Evolutionary conservation across 2,329 filamentous ascomycete genomes (phyloP).

Genomic region (Apiospora marii): DNA sequence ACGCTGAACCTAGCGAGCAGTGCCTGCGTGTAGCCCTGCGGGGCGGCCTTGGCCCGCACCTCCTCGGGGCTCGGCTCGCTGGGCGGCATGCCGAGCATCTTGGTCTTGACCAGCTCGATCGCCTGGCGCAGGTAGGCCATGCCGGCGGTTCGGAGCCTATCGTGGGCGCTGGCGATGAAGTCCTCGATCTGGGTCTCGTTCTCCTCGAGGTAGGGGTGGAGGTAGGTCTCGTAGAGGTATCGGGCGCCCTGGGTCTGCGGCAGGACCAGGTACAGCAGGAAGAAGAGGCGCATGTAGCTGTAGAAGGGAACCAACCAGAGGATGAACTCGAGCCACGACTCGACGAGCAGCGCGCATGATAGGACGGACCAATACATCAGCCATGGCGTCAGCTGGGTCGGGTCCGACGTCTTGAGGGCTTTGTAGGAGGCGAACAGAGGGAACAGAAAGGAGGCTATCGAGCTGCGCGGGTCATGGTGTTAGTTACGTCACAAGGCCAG

Average conservation of each 20-base stretch:
- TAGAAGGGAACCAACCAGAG: constrained; percentile 94
- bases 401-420: constrained; percentile 91
- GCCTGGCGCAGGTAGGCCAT: constrained; percentile 76
- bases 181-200: constrained; percentile 92
- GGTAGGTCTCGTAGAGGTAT: constrained; percentile 81
- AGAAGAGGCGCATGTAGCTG: constrained; percentile 84
- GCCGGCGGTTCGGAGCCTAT: constrained; percentile 78
- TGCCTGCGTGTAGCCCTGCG: constrained; percentile 76
- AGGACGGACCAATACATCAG: constrained; percentile 99
- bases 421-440: constrained; percentile 98
- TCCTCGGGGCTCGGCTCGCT: constrained; percentile 45
- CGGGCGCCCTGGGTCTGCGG: constrained; percentile 95
- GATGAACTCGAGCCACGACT: constrained; percentile 89
- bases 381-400: constrained; percentile 92
- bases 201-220: constrained; percentile 86
- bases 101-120: constrained; percentile 76
- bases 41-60: constrained; percentile 50
- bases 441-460: constrained; percentile 87
- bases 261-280: constrained; percentile 94
- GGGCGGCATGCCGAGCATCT: constrained; percentile 80
- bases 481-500: neutral
- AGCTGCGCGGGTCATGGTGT: constrained; percentile 58
- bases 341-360: constrained; percentile 79
- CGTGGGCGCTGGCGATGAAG: constrained; percentile 84
- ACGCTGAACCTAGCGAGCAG: constrained; percentile 88